A percentile compares a stretch with the other conserved stretches of the same genome.
These are phyloP conservation scores for Ogataea minuta DNA, from an alignment of 805 yeast genomes.

Conservation along the genomic window DNA sequence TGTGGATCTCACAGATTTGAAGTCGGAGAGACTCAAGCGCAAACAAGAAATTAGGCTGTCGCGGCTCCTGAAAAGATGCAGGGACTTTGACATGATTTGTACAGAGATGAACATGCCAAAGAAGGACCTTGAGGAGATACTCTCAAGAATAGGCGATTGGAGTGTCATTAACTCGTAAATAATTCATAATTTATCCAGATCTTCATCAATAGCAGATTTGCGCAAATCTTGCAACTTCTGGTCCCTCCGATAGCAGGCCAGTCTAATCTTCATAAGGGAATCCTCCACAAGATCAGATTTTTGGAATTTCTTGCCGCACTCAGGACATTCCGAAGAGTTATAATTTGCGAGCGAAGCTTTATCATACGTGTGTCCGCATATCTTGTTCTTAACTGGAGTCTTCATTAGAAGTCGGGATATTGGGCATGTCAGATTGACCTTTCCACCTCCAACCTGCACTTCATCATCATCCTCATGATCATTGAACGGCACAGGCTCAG, in stretches of 20 bases:
- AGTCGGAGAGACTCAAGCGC: slow-evolving; percentile 22
- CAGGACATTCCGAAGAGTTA: slow-evolving; percentile 51
- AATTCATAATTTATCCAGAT: slow-evolving; percentile 16
- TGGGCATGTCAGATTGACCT: slow-evolving; percentile 66
- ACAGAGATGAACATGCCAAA: slow-evolving; percentile 62
- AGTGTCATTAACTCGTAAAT: slow-evolving; percentile 39
- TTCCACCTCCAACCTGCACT: slow-evolving; percentile 66
- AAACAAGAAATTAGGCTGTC: slow-evolving; percentile 38
- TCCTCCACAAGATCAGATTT: slow-evolving; percentile 44
- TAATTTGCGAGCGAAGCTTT: slow-evolving; percentile 40
- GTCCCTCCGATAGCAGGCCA: slow-evolving; percentile 38
- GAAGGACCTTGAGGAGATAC: slow-evolving; percentile 48
- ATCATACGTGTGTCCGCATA: slow-evolving; percentile 67
- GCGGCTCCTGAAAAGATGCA: slow-evolving; percentile 48
- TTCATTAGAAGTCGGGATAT: slow-evolving; percentile 51
- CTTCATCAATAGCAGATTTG: slow-evolving; percentile 20
- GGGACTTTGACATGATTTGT: slow-evolving; percentile 64
- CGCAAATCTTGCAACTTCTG: slow-evolving; percentile 16
- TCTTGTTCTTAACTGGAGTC: slow-evolving; percentile 52
- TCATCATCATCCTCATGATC: slow-evolving; percentile 49
- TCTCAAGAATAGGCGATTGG: slow-evolving; percentile 48
- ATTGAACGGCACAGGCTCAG: slow-evolving; percentile 54
- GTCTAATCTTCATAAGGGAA: slow-evolving; percentile 53
- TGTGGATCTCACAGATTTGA: slow-evolving; percentile 21
- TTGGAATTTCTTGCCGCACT: slow-evolving; percentile 41